Evolutionary conservation across 495 filamentous ascomycete genomes (phyloP).

Genomic region (Neurospora sp.): DNA sequence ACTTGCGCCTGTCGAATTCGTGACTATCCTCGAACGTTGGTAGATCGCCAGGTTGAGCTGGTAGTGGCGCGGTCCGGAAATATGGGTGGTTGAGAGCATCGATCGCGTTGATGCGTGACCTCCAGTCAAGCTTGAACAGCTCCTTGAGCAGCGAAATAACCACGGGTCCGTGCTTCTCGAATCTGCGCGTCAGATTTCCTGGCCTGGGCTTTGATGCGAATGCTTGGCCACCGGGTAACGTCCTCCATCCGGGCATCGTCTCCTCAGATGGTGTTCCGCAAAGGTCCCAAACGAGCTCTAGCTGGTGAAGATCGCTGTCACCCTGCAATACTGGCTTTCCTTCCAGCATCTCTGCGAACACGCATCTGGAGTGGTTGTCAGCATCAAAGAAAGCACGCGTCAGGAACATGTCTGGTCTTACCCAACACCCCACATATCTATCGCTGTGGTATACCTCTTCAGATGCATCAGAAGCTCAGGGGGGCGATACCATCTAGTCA

Average conservation of each 20-base stretch:
- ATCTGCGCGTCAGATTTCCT: constrained; percentile 58
- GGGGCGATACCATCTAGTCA: constrained; percentile 94
- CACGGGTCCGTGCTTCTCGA: constrained; percentile 50
- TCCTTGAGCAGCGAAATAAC: constrained; percentile 75
- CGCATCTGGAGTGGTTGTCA: constrained; percentile 52
- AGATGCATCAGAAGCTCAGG: constrained; percentile 86
- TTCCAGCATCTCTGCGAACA: constrained; percentile 97
- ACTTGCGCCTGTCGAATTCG: constrained; percentile 84
- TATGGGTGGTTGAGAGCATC: constrained; percentile 92
- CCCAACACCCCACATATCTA: constrained; percentile 98
- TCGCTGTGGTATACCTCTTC: constrained; percentile 82
- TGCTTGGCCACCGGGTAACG: constrained; percentile 70
- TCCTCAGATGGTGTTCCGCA: constrained; percentile 84
- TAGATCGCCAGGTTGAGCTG: constrained; percentile 69
- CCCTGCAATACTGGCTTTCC: constrained; percentile 88
- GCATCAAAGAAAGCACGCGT: not conserved
- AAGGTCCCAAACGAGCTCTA: constrained; percentile 85
- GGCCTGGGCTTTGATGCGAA: constrained; percentile 46
- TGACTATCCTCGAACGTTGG: constrained; percentile 90
- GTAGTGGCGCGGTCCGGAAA: constrained; percentile 69
- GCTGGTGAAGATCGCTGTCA: constrained; percentile 79
- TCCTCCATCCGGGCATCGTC: constrained; percentile 86
- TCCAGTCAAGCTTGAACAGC: constrained; percentile 82
- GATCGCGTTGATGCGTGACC: constrained; percentile 78
- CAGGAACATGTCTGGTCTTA: constrained; percentile 28